Evolutionary conservation across 1,284 basidiomycete species (phyloP).

Genomic region (Volvariella surrecta): DNA sequence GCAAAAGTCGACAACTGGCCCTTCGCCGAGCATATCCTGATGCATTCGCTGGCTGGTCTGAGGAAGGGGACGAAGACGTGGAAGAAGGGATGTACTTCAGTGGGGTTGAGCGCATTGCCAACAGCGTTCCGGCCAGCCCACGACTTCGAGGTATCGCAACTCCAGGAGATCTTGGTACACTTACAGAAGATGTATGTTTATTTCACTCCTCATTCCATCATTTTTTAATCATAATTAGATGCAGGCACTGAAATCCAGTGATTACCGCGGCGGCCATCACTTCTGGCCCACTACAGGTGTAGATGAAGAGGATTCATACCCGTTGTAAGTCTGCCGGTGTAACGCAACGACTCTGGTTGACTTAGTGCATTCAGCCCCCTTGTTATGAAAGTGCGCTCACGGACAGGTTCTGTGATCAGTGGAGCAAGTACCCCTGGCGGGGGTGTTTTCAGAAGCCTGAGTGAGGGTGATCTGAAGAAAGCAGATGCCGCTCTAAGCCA

Average conservation of each 20-base stretch:
- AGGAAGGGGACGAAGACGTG: conserved; percentile 45
- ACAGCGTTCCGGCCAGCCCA: conserved; percentile 85
- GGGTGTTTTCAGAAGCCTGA: conserved; percentile 66
- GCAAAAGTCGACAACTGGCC: conserved; percentile 90
- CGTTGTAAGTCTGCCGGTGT: conserved; percentile 47
- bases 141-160: conserved; percentile 77
- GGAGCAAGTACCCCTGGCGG: conserved; percentile 87
- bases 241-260: conserved; percentile 80
- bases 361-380: conserved; percentile 50
- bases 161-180: conserved; percentile 88
- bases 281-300: conserved; percentile 51
- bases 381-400: conserved; percentile 86
- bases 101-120: conserved; percentile 58
- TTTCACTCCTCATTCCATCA: conserved; percentile 1
- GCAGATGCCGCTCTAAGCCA: conserved; percentile 80
- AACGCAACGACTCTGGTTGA: not conserved
- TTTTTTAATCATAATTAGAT: conserved; percentile 40
- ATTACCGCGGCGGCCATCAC: conserved; percentile 70
- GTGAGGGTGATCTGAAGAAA: conserved; percentile 74
- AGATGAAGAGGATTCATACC: conserved; percentile 89
- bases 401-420: conserved; percentile 78
- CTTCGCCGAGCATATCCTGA: conserved; percentile 94
- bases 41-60: conserved; percentile 60
- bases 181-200: conserved; percentile 76
- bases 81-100: conserved; percentile 23